A percentile compares a stretch with the other conserved stretches of the same genome.
These are phyloP conservation scores for Wallemia hederae DNA, from an alignment of 1,284 basidiomycete species.

Conservation along the genomic window DNA sequence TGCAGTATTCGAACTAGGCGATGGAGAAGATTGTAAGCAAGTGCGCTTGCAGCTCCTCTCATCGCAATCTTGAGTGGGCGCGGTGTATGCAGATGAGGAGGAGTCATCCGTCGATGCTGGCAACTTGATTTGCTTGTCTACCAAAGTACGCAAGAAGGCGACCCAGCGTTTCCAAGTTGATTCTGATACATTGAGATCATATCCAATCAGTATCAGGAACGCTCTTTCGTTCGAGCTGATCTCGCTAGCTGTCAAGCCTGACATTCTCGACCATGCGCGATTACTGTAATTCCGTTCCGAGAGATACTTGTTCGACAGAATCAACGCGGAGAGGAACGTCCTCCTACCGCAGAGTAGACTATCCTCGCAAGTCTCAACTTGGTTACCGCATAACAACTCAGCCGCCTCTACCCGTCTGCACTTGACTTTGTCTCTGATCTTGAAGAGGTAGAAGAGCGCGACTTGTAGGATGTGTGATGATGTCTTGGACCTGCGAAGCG, in stretches of 20 bases:
- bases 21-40: background rate
- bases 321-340: slow-evolving; percentile 59
- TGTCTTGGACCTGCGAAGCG: slow-evolving; percentile 39
- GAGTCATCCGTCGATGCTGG: too few species aligned
- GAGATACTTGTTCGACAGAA: slow-evolving; percentile 66
- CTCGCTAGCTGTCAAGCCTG: slow-evolving; percentile 17
- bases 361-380: slow-evolving; percentile 3
- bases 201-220: slow-evolving; percentile 17
- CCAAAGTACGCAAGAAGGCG: slow-evolving; percentile 7
- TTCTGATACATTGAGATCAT: slow-evolving; percentile 15
- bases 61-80: too few species aligned
- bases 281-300: slow-evolving; percentile 82
- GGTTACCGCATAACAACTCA: background rate
- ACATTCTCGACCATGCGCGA: slow-evolving; percentile 54
- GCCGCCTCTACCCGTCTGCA: background rate
- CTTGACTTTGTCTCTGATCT: slow-evolving; percentile 28
- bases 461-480: slow-evolving; percentile 43
- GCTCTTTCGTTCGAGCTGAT: slow-evolving; percentile 18
- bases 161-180: slow-evolving; percentile 12
- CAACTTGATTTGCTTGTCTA: background rate
- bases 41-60: background rate
- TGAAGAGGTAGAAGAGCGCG: slow-evolving; percentile 45
- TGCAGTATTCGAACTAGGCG: background rate
- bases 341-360: slow-evolving; percentile 60
- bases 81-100: too few species aligned